These are phyloP conservation scores for Mortierella sp. DNA, from an alignment of 371 early-diverging fungal genomes.

Conservation along the genomic window DNA sequence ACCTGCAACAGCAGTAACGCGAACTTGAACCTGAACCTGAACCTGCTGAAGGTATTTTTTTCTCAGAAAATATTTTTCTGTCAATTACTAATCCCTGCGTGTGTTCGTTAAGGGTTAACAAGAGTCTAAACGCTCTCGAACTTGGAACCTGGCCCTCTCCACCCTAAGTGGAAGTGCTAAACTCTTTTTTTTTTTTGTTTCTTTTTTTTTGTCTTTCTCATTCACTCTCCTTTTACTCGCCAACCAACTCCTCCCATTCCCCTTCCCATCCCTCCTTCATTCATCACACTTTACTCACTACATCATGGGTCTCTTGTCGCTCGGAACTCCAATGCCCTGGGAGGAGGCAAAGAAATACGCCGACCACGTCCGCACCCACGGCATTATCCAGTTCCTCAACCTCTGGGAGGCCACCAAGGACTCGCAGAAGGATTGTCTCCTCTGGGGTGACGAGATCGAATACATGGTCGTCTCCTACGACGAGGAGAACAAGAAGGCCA, in stretches of 20 bases:
- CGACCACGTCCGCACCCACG: conserved; percentile 91
- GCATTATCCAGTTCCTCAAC: conserved; percentile 94
- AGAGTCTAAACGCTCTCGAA: neutral
- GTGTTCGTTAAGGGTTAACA: conserved; percentile 8
- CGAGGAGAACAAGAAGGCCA: conserved; percentile 76
- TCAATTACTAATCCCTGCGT: conserved; percentile 13
- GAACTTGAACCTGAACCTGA: neutral
- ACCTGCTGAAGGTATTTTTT: neutral
- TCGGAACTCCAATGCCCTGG: conserved; percentile 98
- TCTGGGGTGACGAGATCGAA: conserved; percentile 99
- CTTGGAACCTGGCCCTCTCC: neutral
- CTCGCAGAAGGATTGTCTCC: conserved; percentile 79
- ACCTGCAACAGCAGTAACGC: neutral
- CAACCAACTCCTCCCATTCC: neutral
- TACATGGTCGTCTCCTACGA: conserved; percentile 92
- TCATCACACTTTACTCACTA: neutral
- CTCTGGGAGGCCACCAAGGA: conserved; percentile 88
- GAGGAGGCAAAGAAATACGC: conserved; percentile 88
- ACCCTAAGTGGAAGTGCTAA: neutral
- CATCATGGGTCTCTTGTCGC: conserved; percentile 93
- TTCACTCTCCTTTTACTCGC: neutral
- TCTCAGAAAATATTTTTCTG: neutral
- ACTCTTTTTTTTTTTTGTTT: conserved; percentile 11
- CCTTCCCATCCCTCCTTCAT: neutral
- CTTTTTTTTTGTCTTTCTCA: conserved; percentile 3